Percentiles rank a stretch among this genome's conserved stretches.
Conservation (phyloP, 164 flowering plant genomes). For the Taxillus chinensis region DNA sequence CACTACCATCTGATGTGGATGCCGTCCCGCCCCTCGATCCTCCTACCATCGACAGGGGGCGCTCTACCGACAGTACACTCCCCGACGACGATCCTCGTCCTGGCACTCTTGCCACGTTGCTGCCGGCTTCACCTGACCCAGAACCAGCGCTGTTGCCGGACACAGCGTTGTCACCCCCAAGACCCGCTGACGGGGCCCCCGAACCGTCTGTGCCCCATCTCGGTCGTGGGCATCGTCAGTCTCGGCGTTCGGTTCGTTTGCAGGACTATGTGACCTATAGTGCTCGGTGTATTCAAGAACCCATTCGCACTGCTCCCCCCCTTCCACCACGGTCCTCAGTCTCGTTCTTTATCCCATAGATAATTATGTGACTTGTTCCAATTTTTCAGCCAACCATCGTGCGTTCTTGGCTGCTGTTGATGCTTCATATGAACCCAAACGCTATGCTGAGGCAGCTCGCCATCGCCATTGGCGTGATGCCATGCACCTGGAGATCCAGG, state of each 20-base stretch:
- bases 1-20: too few species aligned
- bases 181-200: background rate
- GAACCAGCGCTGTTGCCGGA: too few species aligned
- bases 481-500: background rate
- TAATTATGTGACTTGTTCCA: background rate
- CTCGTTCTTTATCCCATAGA: slow-evolving; percentile 1
- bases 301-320: too few species aligned
- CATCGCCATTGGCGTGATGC: background rate
- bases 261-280: slow-evolving; percentile 1
- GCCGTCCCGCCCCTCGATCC: too few species aligned
- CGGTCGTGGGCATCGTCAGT: too few species aligned
- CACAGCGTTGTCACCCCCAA: background rate
- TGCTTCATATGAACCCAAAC: background rate
- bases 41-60: too few species aligned
- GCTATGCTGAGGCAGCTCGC: background rate
- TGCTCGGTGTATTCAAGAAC: background rate
- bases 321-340: background rate
- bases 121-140: too few species aligned
- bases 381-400: background rate
- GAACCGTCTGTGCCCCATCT: background rate
- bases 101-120: too few species aligned
- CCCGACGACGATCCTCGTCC: too few species aligned
- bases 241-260: background rate
- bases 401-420: background rate
- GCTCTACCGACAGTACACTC: too few species aligned